Evolutionary conservation across 441 rosid genomes (phyloP), one percentile per base, ranked within the genome.

Genomic region (Croton laevigatus): DNA sequence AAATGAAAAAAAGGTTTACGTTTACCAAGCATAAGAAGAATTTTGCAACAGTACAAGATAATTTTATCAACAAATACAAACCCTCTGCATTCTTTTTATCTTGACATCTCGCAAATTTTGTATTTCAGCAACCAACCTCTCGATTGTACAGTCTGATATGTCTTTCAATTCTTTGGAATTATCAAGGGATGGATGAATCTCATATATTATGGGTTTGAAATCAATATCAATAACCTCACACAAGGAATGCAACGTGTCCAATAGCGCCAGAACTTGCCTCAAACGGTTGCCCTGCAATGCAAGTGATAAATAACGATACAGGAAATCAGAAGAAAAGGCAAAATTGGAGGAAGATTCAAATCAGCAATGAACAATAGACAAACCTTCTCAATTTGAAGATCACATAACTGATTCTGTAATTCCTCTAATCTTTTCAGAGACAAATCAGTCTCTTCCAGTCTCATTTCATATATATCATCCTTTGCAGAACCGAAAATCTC

Each of bases 341-440:
- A 12, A 38, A 19, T 22, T 11, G 22, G 20, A 23, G 36, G 36
- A 27, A 5, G 6, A 44, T 37, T 3, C 48, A 17, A 13, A 48
- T 37, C 27, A 36, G 19, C 17, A 32, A 5, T 22, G 16, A 53
- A 46, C 23, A 66, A 14, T 10, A n/a, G 51, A 13, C 71, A 55
- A 71, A 88, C 98, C 94, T 90, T 94, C 78, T 91, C 97, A 52
- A 75, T 77, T 75, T 87, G 87, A 59, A 91, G 88, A 36, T 84
- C 80, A 34, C 59, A 69, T 57, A 94, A 81, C 59, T 75, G 83
- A 36, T 70, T 79, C 9, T 71, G 82, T 57, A 90, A 69, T 55
- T 86, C 85, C 64, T 90, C 91, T 45, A 91, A 82, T 75, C 81
- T 89, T 70, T 76, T 80, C 75, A 82, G 55, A 2, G 97, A 89